These are phyloP conservation scores for Magnusiomyces suaveolens DNA, from an alignment of 1,139 yeast genomes.

Conservation along the genomic window DNA sequence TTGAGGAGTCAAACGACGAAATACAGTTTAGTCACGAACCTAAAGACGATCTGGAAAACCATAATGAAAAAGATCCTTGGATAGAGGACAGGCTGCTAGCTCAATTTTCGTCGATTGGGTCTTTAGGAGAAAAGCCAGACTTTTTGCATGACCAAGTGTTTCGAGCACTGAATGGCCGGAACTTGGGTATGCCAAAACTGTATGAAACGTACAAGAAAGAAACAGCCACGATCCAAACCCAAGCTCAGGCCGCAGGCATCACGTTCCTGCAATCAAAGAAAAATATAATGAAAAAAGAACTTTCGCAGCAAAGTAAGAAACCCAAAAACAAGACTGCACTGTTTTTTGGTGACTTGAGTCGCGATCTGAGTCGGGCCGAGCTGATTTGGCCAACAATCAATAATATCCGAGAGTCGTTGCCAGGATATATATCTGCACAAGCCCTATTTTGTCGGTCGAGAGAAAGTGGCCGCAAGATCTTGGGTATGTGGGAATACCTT, in stretches of 20 bases:
- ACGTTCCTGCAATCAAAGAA: not conserved
- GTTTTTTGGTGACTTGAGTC: not conserved
- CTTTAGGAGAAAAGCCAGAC: slow-evolving; percentile 21
- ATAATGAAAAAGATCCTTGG: not conserved
- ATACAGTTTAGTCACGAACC: no score
- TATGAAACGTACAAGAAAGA: not conserved
- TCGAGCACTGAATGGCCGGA: slow-evolving; percentile 19
- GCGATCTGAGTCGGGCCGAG: slow-evolving; percentile 6
- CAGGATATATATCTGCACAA: slow-evolving; percentile 29
- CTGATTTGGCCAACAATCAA: slow-evolving; percentile 29
- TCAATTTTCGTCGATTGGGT: slow-evolving; percentile 28
- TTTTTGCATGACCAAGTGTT: slow-evolving; percentile 21
- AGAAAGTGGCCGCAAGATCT: not conserved
- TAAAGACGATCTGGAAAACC: no score
- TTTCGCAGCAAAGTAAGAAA: not conserved
- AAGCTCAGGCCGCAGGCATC: not conserved
- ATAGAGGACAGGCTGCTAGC: slow-evolving; percentile 18
- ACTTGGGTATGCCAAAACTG: not conserved
- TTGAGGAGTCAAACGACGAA: not conserved
- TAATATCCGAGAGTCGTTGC: slow-evolving; percentile 24
- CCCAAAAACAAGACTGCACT: not conserved
- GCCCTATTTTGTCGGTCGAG: slow-evolving; percentile 22
- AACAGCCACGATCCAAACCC: not conserved
- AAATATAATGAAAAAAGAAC: not conserved
- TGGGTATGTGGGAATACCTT: not conserved